Conservation (phyloP, 768 basidiomycete genomes). For the Cyclocybe aegerita region DNA sequence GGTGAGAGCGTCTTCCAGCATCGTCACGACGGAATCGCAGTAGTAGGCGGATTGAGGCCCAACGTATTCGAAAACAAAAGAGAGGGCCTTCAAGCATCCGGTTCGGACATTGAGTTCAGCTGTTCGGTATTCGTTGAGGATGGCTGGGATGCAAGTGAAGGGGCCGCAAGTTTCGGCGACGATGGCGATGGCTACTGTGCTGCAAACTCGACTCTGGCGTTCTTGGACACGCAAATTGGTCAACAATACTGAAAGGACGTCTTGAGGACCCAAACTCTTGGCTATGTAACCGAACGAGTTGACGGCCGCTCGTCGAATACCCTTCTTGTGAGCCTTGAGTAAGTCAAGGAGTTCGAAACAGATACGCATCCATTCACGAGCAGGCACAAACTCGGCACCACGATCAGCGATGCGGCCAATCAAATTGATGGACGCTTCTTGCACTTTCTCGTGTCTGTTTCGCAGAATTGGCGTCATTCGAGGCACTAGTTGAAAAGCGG, state of each 20-base stretch:
- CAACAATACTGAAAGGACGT: conserved; percentile 91
- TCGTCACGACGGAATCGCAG: conserved; percentile 94
- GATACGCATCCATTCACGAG: conserved; percentile 99
- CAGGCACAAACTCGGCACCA: conserved; percentile 97
- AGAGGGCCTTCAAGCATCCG: conserved; percentile 96
- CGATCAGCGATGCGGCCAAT: conserved; percentile 99
- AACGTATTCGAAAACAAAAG: conserved; percentile 99
- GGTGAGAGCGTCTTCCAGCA: conserved; percentile 97
- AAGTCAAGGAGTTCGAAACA: conserved; percentile 97
- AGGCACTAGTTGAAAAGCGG: conserved; percentile 61
- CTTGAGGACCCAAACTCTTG: conserved; percentile 98
- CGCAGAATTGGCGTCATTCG: conserved; percentile 99
- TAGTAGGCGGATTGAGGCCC: conserved; percentile 97
- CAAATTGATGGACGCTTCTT: conserved; percentile 98
- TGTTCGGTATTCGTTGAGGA: conserved; percentile 97
- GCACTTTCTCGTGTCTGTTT: conserved; percentile 98
- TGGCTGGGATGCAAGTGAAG: conserved; percentile 98
- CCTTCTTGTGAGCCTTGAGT: conserved; percentile 98
- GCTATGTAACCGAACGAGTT: conserved; percentile 99
- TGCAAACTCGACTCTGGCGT: conserved; percentile 97
- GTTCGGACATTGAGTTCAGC: conserved; percentile 98
- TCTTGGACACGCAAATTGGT: conserved; percentile 98
- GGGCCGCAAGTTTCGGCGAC: conserved; percentile 94
- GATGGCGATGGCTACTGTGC: conserved; percentile 96
- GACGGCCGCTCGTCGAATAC: conserved; percentile 96